Evolutionary conservation across 306 rosid species (phyloP), one percentile per base, ranked within the genome.

Genomic region (Medicago arabica): DNA sequence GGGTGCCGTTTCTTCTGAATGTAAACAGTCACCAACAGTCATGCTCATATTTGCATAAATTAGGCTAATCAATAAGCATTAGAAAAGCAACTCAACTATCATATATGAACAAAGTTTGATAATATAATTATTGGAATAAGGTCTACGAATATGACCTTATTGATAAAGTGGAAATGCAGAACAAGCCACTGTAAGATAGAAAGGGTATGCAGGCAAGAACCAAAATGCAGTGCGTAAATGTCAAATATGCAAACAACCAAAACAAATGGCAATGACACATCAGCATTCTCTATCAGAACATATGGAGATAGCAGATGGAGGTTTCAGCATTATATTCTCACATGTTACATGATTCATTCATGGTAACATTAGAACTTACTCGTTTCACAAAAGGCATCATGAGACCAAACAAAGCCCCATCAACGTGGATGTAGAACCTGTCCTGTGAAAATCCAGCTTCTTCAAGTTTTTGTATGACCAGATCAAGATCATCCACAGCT

Each of bases 381-480:
- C 47, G 75, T 77, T 87, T 87, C 74, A 87, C 88, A 9, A 87
- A 87, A 70, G 88, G 90, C 90, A 87, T 87, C 90, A 87, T 84
- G 76, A 87, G 90, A 74, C 90, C 90, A 87, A 87, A 87, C 77
- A 87, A 75, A 59, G 90, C 87, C 58, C 90, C 88, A 14, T 87
- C 88, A 71, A 83, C 80, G 50, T 87, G 90, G 78, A 87, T 82
- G 81, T 84, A 87, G 86, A 87, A 82, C 47, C 77, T 60, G 76
- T 84, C 85, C 4, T 81, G 88, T 0, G 87, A 69, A 71, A 87
- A 87, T 55, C 90, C 90, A 44, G 83, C 75, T 66, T 84, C 88
- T 77, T 87, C 90, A 61, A 87, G 85, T 74, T n/a, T 84, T 82
- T 84, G 69, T 51, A 84, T 77, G 41, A 84, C 90, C 75, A 74